Evolutionary conservation across 169 alveolate species (phyloP).

Genomic region (Eimeria mitis): DNA sequence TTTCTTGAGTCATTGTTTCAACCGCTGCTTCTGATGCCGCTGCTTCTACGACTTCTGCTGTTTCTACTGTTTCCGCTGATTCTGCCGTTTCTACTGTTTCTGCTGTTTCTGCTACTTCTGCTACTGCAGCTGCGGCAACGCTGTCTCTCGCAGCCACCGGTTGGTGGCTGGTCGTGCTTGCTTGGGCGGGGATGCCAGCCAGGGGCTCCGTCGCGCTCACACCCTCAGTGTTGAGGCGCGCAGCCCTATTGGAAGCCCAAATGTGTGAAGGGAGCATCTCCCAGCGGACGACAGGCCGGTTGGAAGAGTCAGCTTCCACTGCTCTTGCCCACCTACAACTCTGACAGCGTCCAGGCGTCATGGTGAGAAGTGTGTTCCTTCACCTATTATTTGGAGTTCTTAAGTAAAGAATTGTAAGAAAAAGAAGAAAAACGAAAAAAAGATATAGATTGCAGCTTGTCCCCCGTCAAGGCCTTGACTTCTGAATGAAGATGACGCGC

Average conservation of each 20-base stretch:
- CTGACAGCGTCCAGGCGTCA: neutral
- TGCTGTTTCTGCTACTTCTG: neutral
- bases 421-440: neutral
- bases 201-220: neutral
- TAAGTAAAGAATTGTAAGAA: neutral
- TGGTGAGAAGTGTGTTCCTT: neutral
- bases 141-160: neutral
- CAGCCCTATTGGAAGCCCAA: neutral
- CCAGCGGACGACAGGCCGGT: slow-evolving; percentile 11
- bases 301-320: neutral
- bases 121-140: neutral
- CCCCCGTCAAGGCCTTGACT: neutral
- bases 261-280: slow-evolving; percentile 16
- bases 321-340: neutral
- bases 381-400: too few relatives aligned
- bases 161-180: neutral
- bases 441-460: neutral
- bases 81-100: too few relatives aligned
- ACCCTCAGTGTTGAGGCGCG: neutral
- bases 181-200: slow-evolving; percentile 19
- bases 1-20: neutral
- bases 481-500: neutral
- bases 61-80: neutral
- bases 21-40: neutral
- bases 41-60: neutral